A percentile compares a stretch with the other conserved stretches of the same genome.
Conservation (phyloP, 805 yeast species). For the Candida koratica region DNA sequence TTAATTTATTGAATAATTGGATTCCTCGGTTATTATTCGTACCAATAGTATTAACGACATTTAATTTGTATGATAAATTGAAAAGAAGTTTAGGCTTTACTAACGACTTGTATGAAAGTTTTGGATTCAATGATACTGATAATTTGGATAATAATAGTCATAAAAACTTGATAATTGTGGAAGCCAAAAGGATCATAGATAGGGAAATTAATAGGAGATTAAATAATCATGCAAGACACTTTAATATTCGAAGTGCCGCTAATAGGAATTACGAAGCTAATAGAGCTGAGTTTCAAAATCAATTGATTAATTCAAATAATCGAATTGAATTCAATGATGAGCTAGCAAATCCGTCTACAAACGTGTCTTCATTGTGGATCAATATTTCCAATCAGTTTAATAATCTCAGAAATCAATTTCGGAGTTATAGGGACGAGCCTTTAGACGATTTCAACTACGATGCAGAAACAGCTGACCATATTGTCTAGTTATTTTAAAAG, state of each 20-base stretch:
- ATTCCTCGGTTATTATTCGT: slow-evolving; percentile 70
- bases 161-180: slow-evolving; percentile 36
- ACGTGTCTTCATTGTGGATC: slow-evolving; percentile 21
- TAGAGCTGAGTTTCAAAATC: slow-evolving; percentile 21
- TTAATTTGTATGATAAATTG: slow-evolving; percentile 63
- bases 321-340: slow-evolving; percentile 21
- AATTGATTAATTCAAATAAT: slow-evolving; percentile 12
- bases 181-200: slow-evolving; percentile 38
- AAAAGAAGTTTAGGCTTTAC: slow-evolving; percentile 39
- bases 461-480: slow-evolving; percentile 32
- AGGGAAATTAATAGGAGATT: slow-evolving; percentile 30
- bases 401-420: slow-evolving; percentile 9
- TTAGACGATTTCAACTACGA: slow-evolving; percentile 31
- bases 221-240: slow-evolving; percentile 21
- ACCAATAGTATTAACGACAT: slow-evolving; percentile 62
- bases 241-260: slow-evolving; percentile 24
- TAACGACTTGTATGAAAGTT: slow-evolving; percentile 35
- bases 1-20: slow-evolving; percentile 66
- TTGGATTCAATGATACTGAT: slow-evolving; percentile 35
- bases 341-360: slow-evolving; percentile 6
- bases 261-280: slow-evolving; percentile 28
- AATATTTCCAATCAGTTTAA: slow-evolving; percentile 9
- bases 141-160: slow-evolving; percentile 20
- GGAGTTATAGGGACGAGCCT: slow-evolving; percentile 25
- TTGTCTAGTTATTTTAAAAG: too few relatives aligned